Evolutionary conservation across 345 rosid species (phyloP).

Genomic region (Pugionium dolabratum): DNA sequence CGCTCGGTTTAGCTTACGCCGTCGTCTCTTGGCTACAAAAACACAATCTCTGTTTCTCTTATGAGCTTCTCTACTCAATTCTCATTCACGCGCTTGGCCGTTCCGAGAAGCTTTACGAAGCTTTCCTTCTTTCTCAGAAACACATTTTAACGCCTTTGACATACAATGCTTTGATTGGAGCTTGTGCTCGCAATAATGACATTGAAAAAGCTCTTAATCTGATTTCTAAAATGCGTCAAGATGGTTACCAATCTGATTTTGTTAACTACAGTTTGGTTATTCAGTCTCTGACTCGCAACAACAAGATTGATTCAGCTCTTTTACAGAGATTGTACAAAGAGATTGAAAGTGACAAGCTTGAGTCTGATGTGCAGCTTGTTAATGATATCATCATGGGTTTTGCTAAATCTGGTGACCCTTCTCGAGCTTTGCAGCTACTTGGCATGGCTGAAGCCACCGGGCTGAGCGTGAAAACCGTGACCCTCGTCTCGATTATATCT

Average conservation of each 20-base stretch:
- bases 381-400: slow-evolving; percentile 83
- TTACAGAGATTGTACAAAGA: slow-evolving; percentile 68
- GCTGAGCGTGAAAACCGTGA: slow-evolving; percentile 58
- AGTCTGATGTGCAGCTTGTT: slow-evolving; percentile 72
- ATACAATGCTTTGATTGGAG: slow-evolving; percentile 86
- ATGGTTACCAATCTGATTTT: slow-evolving; percentile 85
- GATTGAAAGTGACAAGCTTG: slow-evolving; percentile 70
- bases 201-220: slow-evolving; percentile 81
- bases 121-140: slow-evolving; percentile 77
- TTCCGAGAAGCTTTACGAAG: slow-evolving; percentile 94
- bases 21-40: slow-evolving; percentile 86
- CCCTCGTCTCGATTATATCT: slow-evolving; percentile 62
- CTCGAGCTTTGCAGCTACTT: slow-evolving; percentile 63
- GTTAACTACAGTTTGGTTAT: slow-evolving; percentile 84
- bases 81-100: slow-evolving; percentile 93
- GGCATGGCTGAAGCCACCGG: slow-evolving; percentile 77
- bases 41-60: slow-evolving; percentile 93
- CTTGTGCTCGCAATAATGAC: slow-evolving; percentile 85
- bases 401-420: slow-evolving; percentile 78
- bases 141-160: slow-evolving; percentile 81
- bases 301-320: slow-evolving; percentile 63
- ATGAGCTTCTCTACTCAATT: slow-evolving; percentile 89
- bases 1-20: slow-evolving; percentile 65
- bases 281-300: slow-evolving; percentile 63
- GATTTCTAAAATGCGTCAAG: slow-evolving; percentile 82